Percentiles rank a stretch among this genome's conserved stretches.
Conservation (phyloP, 169 alveolate species). For the Plasmodium malariae region DNA sequence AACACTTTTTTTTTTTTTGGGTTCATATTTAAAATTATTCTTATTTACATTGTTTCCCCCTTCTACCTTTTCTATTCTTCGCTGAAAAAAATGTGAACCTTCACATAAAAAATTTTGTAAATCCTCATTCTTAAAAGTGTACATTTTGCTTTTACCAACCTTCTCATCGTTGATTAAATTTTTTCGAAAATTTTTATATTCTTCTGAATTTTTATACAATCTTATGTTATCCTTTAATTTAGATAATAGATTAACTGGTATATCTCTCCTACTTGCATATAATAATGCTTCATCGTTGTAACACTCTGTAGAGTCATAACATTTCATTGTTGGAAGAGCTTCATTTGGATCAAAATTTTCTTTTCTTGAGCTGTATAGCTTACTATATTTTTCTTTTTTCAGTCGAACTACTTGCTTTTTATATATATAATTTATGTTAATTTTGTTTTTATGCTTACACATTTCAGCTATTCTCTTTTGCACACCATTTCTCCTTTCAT, state of each 20-base stretch:
- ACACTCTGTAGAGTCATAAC: too few relatives aligned
- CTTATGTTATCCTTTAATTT: background rate
- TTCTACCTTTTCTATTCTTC: background rate
- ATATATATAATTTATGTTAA: too few relatives aligned
- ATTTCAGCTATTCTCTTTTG: background rate
- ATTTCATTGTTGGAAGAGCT: background rate
- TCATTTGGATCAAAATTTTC: background rate
- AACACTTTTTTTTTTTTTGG: too few relatives aligned
- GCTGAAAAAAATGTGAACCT: background rate
- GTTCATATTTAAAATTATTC: too few relatives aligned
- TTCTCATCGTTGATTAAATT: background rate
- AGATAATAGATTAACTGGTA: background rate
- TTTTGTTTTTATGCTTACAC: background rate
- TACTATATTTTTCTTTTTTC: background rate
- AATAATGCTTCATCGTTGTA: too few relatives aligned
- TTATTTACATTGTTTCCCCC: background rate
- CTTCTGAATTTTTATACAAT: background rate
- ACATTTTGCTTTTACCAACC: background rate
- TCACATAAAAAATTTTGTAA: background rate
- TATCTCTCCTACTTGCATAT: too few relatives aligned
- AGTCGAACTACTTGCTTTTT: background rate
- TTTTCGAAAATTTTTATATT: background rate
- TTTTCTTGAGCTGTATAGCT: background rate
- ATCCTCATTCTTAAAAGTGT: slow-evolving; percentile 18
- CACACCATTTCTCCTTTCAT: background rate